A percentile compares a stretch with the other conserved stretches of the same genome.
phyloP scores from a whole-genome alignment of 1,139 yeast genomes.

The Yueomyces sp. region DNA sequence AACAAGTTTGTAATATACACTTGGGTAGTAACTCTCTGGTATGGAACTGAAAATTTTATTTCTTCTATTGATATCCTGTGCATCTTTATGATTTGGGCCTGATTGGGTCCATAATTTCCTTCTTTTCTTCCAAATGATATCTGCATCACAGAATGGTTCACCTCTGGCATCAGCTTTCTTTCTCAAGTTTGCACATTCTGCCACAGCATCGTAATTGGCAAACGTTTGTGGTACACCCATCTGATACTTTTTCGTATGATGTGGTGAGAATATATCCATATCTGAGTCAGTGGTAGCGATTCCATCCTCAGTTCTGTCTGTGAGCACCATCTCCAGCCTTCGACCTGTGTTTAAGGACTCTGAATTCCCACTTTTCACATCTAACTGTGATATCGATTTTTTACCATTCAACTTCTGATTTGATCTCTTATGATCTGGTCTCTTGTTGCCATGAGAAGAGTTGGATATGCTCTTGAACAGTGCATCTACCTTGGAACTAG shows the following conservation, averaged over 20 bases:
- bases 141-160: slow-evolving; percentile 32
- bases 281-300: slow-evolving; percentile 5
- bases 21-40: slow-evolving; percentile 35
- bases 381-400: neutral
- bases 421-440: neutral
- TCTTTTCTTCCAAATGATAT: slow-evolving; percentile 46
- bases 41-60: slow-evolving; percentile 17
- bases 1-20: slow-evolving; percentile 45
- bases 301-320: slow-evolving; percentile 6
- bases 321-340: slow-evolving; percentile 5
- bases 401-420: neutral
- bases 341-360: neutral
- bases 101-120: slow-evolving; percentile 43
- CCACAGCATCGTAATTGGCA: slow-evolving; percentile 22
- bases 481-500: slow-evolving; percentile 13
- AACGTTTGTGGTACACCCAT: slow-evolving; percentile 6
- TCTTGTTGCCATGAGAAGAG: neutral
- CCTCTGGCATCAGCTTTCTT: slow-evolving; percentile 4
- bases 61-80: slow-evolving; percentile 1
- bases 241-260: neutral
- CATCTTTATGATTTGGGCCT: slow-evolving; percentile 5
- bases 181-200: slow-evolving; percentile 23
- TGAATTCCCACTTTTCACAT: neutral
- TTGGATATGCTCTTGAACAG: slow-evolving; percentile 7
- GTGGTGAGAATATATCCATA: neutral